phyloP scores from a whole-genome alignment of 1,284 basidiomycete species.

The Stereum hirsutum region DNA sequence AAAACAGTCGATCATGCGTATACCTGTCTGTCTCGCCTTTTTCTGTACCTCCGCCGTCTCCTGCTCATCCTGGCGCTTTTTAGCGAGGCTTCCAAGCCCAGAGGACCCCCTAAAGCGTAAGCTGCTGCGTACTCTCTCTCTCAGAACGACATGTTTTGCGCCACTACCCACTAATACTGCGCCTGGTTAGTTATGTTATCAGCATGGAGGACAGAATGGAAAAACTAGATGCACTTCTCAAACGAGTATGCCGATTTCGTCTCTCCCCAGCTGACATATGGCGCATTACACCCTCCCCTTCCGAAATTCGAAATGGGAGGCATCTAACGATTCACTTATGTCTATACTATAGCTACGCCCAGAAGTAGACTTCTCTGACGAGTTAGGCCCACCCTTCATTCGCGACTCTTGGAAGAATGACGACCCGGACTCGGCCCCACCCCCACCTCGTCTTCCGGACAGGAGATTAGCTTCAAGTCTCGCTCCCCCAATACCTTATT shows the following conservation, averaged over 20 bases:
- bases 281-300: too few relatives aligned
- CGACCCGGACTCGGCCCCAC: conserved; percentile 13
- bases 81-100: conserved; percentile 70
- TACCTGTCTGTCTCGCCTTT: conserved; percentile 46
- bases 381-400: conserved; percentile 60
- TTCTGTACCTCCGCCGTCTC: conserved; percentile 1
- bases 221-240: conserved; percentile 60
- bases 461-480: conserved; percentile 1
- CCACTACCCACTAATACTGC: neutral
- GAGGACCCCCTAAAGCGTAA: conserved; percentile 80
- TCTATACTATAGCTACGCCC: conserved; percentile 52
- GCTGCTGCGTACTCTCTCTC: conserved; percentile 15
- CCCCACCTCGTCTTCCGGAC: neutral
- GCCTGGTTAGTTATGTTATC: conserved; percentile 53
- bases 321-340: neutral
- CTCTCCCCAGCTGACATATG: too few relatives aligned
- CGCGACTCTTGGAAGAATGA: conserved; percentile 64
- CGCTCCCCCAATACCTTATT: neutral
- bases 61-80: conserved; percentile 4
- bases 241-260: conserved; percentile 39
- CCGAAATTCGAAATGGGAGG: too few relatives aligned
- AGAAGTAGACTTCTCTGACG: conserved; percentile 51
- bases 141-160: conserved; percentile 7
- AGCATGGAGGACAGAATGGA: conserved; percentile 71
- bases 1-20: conserved; percentile 57